Conservation (phyloP, 2,329 filamentous ascomycete genomes). For the Alternaria sp. region DNA sequence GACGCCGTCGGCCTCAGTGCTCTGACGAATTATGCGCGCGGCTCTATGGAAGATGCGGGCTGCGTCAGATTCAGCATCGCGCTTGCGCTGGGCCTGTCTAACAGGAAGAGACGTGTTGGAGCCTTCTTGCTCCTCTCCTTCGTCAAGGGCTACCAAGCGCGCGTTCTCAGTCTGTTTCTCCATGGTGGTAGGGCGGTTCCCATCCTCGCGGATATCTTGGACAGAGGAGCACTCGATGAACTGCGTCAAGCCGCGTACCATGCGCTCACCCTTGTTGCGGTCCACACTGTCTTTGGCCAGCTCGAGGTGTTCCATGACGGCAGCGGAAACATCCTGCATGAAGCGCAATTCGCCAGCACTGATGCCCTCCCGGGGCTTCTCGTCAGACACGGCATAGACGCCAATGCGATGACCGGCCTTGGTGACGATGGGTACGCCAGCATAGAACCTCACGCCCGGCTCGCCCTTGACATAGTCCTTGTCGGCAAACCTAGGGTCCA, state of each 20-base stretch:
- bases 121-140: constrained; percentile 31
- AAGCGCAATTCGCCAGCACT: constrained; percentile 38
- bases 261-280: constrained; percentile 38
- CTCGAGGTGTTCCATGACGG: constrained; percentile 46
- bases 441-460: constrained; percentile 45
- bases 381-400: constrained; percentile 44
- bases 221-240: constrained; percentile 44
- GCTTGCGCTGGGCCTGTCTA: constrained; percentile 33
- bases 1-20: constrained; percentile 45
- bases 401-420: constrained; percentile 43
- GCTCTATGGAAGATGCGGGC: constrained; percentile 48
- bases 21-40: constrained; percentile 47
- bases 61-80: constrained; percentile 33
- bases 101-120: constrained; percentile 10
- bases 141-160: constrained; percentile 37
- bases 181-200: constrained; percentile 36
- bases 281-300: constrained; percentile 39
- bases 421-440: constrained; percentile 43
- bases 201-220: constrained; percentile 30
- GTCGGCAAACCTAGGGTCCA: constrained; percentile 36
- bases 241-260: constrained; percentile 47
- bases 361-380: constrained; percentile 36
- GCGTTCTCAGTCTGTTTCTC: constrained; percentile 48
- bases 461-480: constrained; percentile 38
- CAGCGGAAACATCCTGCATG: constrained; percentile 43